phyloP scores from a whole-genome alignment of 2,329 filamentous ascomycete species.

The Tolypocladium ophioglossoides region DNA sequence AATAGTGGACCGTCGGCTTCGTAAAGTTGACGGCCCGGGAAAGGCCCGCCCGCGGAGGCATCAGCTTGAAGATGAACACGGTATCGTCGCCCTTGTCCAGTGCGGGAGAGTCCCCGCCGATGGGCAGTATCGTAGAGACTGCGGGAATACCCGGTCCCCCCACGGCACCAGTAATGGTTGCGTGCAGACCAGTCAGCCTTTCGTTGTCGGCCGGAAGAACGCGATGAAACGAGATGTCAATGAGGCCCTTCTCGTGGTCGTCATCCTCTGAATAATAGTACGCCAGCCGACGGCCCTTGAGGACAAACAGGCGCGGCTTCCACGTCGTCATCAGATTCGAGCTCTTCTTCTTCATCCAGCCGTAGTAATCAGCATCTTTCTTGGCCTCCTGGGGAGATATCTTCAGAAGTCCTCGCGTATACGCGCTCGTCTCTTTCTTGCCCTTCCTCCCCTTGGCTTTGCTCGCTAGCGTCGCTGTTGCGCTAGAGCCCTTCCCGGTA shows the following conservation, averaged over 20 bases:
- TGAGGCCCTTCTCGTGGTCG: conserved; percentile 85
- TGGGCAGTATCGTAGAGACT: conserved; percentile 47
- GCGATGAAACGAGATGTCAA: conserved; percentile 94
- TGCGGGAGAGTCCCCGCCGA: conserved; percentile 27
- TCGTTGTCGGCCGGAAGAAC: conserved; percentile 94
- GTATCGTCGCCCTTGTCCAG: conserved; percentile 48
- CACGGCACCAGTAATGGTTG: conserved; percentile 81
- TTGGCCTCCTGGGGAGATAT: conserved; percentile 77
- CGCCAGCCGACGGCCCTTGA: conserved; percentile 80
- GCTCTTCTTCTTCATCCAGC: conserved; percentile 99
- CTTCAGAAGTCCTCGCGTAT: conserved; percentile 75
- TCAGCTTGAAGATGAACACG: conserved; percentile 96
- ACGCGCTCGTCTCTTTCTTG: conserved; percentile 94
- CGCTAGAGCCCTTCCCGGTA: conserved; percentile 44
- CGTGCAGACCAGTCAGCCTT: conserved; percentile 79
- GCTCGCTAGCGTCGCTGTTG: conserved; percentile 34
- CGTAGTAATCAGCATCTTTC: conserved; percentile 78
- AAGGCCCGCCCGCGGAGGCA: conserved; percentile 78
- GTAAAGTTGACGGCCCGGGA: conserved; percentile 94
- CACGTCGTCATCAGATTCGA: conserved; percentile 94
- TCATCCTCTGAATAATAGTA: conserved; percentile 97
- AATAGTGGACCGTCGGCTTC: conserved; percentile 94
- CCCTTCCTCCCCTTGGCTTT: conserved; percentile 54
- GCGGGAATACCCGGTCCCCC: conserved; percentile 19
- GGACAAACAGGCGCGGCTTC: conserved; percentile 93